phyloP scores from a whole-genome alignment of 140 eudicot genomes.

The Anethum foeniculum region DNA sequence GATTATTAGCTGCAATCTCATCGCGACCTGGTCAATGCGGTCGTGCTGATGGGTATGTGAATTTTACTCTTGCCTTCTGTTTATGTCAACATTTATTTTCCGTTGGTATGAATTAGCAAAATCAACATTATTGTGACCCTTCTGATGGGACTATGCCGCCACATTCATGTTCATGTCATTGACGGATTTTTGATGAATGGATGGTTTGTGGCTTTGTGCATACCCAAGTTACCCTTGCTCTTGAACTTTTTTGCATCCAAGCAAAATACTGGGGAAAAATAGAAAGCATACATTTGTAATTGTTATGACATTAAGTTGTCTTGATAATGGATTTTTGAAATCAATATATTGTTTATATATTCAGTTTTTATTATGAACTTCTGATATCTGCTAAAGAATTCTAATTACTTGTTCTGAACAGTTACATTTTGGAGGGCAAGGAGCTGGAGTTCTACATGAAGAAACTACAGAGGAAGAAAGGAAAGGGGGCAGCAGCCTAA shows the following conservation, averaged over 20 bases:
- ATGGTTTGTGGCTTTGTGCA: not conserved
- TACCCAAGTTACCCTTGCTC: not conserved
- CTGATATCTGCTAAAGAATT: not conserved
- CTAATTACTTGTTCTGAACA: not conserved
- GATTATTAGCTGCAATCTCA: constrained; percentile 70
- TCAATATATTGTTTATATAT: not conserved
- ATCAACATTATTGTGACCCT: not conserved
- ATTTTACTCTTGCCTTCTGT: not conserved
- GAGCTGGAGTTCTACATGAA: constrained; percentile 52
- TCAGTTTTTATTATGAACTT: too few relatives aligned
- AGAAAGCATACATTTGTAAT: not conserved
- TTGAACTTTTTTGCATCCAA: not conserved
- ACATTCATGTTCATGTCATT: not conserved
- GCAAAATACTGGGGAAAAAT: not conserved
- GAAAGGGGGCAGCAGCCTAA: constrained; percentile 60
- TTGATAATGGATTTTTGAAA: not conserved
- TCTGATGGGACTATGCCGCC: not conserved
- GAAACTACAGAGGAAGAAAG: constrained; percentile 83
- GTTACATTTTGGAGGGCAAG: constrained; percentile 36
- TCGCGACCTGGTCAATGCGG: constrained; percentile 98
- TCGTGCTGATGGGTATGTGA: constrained; percentile 76
- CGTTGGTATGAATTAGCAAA: not conserved
- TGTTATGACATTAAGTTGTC: not conserved
- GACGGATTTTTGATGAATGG: not conserved
- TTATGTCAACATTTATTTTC: too few relatives aligned